These are phyloP conservation scores for Diaporthe vaccinii DNA, from an alignment of 2,329 filamentous ascomycete species.

Conservation along the genomic window DNA sequence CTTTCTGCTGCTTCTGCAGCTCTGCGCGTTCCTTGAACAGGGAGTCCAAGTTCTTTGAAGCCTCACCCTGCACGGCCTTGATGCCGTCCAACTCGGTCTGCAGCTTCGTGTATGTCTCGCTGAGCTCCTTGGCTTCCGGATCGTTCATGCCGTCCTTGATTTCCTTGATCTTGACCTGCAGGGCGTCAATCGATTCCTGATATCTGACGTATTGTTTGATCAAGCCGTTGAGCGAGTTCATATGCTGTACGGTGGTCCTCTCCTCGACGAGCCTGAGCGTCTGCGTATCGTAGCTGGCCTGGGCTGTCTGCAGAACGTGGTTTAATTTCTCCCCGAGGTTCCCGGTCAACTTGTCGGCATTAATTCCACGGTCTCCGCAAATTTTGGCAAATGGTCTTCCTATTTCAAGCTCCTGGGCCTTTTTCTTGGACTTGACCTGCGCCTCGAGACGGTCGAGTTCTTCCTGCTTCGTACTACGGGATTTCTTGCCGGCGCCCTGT, in stretches of 20 bases:
- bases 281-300: constrained; percentile 60
- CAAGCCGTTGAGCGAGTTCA: constrained; percentile 75
- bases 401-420: constrained; percentile 52
- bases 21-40: too few relatives aligned
- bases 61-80: constrained; percentile 92
- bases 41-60: constrained; percentile 87
- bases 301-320: constrained; percentile 82
- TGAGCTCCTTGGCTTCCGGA: constrained; percentile 89
- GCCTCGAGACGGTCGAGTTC: constrained; percentile 94
- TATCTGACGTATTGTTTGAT: too few relatives aligned
- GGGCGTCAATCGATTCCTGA: constrained; percentile 76
- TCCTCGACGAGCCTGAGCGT: constrained; percentile 97
- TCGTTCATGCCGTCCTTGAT: constrained; percentile 92
- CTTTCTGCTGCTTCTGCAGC: constrained; percentile 87
- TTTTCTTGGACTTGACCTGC: constrained; percentile 85
- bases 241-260: constrained; percentile 90
- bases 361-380: too few relatives aligned
- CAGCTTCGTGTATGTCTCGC: constrained; percentile 86
- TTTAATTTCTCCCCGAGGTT: constrained; percentile 79
- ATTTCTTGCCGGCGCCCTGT: constrained; percentile 89
- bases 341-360: too few relatives aligned
- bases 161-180: constrained; percentile 89
- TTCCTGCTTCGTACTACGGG: constrained; percentile 82
- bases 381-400: too few relatives aligned
- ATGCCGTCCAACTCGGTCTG: constrained; percentile 90